These are phyloP conservation scores for Pleodorina starrii DNA, from an alignment of 139 green algal genomes.

Conservation along the genomic window DNA sequence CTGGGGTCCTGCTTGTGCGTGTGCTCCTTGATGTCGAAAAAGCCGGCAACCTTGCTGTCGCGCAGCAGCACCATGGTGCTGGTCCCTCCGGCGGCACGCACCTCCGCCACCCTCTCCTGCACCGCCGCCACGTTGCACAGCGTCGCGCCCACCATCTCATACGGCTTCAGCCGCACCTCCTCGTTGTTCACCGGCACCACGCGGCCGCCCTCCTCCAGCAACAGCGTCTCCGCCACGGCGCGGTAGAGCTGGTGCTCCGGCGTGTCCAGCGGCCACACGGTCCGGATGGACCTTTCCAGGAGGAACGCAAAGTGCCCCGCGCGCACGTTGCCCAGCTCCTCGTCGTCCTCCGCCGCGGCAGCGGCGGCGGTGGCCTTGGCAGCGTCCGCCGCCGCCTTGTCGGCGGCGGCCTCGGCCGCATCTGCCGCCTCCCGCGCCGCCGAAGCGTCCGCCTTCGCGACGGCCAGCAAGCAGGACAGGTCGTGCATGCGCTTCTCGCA, in stretches of 20 bases:
- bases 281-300: neutral
- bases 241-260: constrained; percentile 11
- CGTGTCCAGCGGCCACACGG: neutral
- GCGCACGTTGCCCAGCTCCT: neutral
- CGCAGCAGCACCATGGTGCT: neutral
- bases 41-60: too few relatives aligned
- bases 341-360: neutral
- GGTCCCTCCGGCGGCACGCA: neutral
- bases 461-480: neutral
- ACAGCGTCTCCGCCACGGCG: neutral
- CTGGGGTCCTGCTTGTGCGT: neutral
- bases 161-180: neutral
- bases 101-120: neutral
- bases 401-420: neutral
- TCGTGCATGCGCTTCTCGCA: neutral
- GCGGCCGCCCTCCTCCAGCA: neutral
- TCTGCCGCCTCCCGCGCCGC: neutral
- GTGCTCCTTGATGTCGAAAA: neutral
- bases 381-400: neutral
- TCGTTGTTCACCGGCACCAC: neutral
- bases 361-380: neutral
- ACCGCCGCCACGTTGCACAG: neutral
- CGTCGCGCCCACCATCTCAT: neutral
- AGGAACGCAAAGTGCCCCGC: neutral
- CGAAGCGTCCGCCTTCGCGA: neutral